Conservation (phyloP, 768 basidiomycete species). For the Clavaria fumosa region DNA sequence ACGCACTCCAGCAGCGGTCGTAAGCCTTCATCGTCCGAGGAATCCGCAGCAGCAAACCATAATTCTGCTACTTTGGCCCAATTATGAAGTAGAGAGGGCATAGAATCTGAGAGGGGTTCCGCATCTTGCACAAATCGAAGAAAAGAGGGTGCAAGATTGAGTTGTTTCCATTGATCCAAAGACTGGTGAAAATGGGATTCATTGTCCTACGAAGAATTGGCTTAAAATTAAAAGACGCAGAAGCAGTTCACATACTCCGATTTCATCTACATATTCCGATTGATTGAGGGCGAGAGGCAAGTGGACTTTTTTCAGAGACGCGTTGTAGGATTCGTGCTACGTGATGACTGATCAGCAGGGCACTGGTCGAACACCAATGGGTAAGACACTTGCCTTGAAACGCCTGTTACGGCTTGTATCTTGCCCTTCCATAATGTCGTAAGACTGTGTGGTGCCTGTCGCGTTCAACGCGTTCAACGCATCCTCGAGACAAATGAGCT, state of each 20-base stretch:
- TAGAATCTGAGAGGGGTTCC: constrained; percentile 48
- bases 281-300: constrained; percentile 48
- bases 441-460: too few species aligned
- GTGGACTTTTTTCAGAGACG: constrained; percentile 54
- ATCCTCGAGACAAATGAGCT: too few species aligned
- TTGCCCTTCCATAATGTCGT: too few species aligned
- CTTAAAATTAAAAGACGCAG: neutral
- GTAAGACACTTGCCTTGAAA: neutral
- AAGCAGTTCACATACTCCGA: constrained; percentile 26
- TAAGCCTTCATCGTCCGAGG: constrained; percentile 57
- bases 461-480: too few species aligned
- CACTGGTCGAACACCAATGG: neutral
- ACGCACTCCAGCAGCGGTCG: constrained; percentile 64
- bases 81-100: constrained; percentile 72
- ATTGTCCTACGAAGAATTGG: constrained; percentile 37
- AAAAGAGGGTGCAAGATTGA: constrained; percentile 68
- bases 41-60: constrained; percentile 45
- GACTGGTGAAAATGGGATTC: constrained; percentile 67
- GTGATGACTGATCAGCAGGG: too few species aligned
- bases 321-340: constrained; percentile 63
- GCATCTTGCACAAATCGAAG: constrained; percentile 49
- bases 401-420: too few species aligned
- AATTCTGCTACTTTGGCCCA: constrained; percentile 51
- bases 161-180: constrained; percentile 60
- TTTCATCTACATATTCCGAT: constrained; percentile 41